Percentiles rank a stretch among this genome's conserved stretches.
Conservation (phyloP, 768 basidiomycete genomes). For the Strobilomyces dryophilus region DNA sequence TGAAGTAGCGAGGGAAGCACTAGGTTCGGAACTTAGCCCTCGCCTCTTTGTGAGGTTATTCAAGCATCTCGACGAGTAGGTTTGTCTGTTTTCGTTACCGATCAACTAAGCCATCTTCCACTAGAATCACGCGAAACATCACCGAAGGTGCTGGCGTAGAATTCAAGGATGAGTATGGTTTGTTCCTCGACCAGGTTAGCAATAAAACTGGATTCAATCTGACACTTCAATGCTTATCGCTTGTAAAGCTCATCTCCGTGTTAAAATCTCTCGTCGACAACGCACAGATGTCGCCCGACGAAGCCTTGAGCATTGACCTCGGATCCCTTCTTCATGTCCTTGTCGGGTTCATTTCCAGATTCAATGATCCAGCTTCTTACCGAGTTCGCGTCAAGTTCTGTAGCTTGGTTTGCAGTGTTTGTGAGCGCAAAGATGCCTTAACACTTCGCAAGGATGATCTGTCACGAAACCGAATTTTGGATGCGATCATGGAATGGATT, state of each 20-base stretch:
- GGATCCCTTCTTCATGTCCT: conserved; percentile 55
- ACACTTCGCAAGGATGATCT: conserved; percentile 63
- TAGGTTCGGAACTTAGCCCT: conserved; percentile 76
- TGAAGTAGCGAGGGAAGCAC: conserved; percentile 76
- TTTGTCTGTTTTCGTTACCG: not conserved
- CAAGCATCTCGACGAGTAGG: conserved; percentile 71
- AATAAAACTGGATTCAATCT: not conserved
- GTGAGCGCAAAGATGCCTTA: conserved; percentile 57
- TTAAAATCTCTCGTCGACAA: conserved; percentile 79
- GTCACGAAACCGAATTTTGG: conserved; percentile 67
- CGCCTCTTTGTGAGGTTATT: conserved; percentile 64
- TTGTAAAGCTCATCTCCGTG: conserved; percentile 62
- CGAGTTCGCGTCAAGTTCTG: conserved; percentile 78
- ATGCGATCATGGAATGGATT: conserved; percentile 80
- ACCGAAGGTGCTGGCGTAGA: conserved; percentile 44
- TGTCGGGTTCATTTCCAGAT: conserved; percentile 62
- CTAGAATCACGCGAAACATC: conserved; percentile 50
- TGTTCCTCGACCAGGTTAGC: conserved; percentile 74
- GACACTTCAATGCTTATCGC: conserved; percentile 9
- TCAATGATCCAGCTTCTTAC: conserved; percentile 47
- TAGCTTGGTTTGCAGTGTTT: conserved; percentile 61
- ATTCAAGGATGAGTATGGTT: conserved; percentile 31
- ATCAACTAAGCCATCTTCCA: not conserved
- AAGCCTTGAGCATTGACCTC: conserved; percentile 61
- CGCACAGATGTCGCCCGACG: conserved; percentile 51